Percentiles rank a stretch among this genome's conserved stretches.
These are phyloP conservation scores for Syncephalis fuscata DNA, from an alignment of 371 early-diverging fungal species.

Conservation along the genomic window DNA sequence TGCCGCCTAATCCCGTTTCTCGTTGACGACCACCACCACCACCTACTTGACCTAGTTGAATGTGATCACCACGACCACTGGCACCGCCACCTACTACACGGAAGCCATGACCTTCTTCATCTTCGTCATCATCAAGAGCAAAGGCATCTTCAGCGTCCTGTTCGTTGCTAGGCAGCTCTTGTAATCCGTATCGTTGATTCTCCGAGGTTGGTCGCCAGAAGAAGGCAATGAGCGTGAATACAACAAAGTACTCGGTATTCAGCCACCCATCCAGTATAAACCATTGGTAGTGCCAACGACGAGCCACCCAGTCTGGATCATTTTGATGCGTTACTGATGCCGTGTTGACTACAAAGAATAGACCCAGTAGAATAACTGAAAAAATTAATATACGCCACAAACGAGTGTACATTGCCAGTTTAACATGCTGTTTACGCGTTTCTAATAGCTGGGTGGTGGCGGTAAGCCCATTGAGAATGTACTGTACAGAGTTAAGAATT, in stretches of 20 bases:
- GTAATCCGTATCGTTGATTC: constrained; percentile 51
- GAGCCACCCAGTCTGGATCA: constrained; percentile 49
- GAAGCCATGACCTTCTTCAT: background rate
- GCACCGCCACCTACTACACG: background rate
- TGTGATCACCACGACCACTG: too few relatives aligned
- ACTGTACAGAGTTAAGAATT: too few relatives aligned
- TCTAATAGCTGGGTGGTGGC: constrained; percentile 48
- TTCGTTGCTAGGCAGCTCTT: background rate
- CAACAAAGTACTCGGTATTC: constrained; percentile 63
- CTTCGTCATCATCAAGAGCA: background rate
- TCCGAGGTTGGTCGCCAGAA: constrained; percentile 89
- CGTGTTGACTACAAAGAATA: constrained; percentile 68
- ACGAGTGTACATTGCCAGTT: constrained; percentile 75
- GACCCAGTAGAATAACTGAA: constrained; percentile 50
- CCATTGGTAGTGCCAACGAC: constrained; percentile 80
- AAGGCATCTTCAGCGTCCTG: background rate
- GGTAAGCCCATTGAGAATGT: constrained; percentile 26
- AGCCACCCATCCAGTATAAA: constrained; percentile 81
- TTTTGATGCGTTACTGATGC: constrained; percentile 42
- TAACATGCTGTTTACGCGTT: constrained; percentile 66
- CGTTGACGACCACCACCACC: too few relatives aligned
- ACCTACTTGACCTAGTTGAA: too few relatives aligned
- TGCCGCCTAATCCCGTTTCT: too few relatives aligned
- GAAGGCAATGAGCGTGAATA: constrained; percentile 55
- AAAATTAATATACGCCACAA: constrained; percentile 65